These are phyloP conservation scores for Deakozyma indianensis DNA, from an alignment of 805 yeast species.

Conservation along the genomic window DNA sequence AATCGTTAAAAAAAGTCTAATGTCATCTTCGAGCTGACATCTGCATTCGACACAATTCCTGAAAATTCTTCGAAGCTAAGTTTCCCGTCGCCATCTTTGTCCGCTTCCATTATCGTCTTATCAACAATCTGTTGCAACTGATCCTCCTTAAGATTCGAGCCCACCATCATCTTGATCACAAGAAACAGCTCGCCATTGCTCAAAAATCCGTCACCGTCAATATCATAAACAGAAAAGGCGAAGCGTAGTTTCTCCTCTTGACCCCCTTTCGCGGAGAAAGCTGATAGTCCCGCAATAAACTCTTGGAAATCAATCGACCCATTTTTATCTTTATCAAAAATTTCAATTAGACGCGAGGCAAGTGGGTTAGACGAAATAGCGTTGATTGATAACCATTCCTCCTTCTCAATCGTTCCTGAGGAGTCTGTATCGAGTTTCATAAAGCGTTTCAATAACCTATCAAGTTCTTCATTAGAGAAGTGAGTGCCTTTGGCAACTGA, in stretches of 20 bases:
- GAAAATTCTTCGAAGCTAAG: conserved; percentile 79
- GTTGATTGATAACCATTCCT: conserved; percentile 84
- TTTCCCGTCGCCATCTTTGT: conserved; percentile 73
- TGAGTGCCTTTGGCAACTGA: conserved; percentile 20
- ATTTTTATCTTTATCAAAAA: conserved; percentile 82
- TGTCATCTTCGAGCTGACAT: conserved; percentile 23
- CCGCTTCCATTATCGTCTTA: conserved; percentile 89
- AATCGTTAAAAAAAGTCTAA: conserved; percentile 17
- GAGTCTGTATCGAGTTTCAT: conserved; percentile 91
- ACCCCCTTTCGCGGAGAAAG: conserved; percentile 73
- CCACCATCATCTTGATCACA: conserved; percentile 95
- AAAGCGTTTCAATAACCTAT: conserved; percentile 78
- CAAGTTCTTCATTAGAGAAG: conserved; percentile 78
- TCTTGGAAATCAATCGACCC: conserved; percentile 95
- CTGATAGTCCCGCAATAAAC: conserved; percentile 73
- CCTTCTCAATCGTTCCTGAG: conserved; percentile 80
- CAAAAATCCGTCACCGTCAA: conserved; percentile 87
- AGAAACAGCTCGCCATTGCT: conserved; percentile 90
- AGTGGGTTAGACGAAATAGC: conserved; percentile 85
- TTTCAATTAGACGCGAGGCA: conserved; percentile 80
- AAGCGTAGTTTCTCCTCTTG: conserved; percentile 71
- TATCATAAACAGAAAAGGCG: conserved; percentile 89
- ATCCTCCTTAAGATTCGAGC: conserved; percentile 68
- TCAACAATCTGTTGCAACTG: conserved; percentile 96
- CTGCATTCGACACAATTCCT: conserved; percentile 25